Conservation (phyloP, 1,284 basidiomycete species). For the Ustilago bromivora region DNA sequence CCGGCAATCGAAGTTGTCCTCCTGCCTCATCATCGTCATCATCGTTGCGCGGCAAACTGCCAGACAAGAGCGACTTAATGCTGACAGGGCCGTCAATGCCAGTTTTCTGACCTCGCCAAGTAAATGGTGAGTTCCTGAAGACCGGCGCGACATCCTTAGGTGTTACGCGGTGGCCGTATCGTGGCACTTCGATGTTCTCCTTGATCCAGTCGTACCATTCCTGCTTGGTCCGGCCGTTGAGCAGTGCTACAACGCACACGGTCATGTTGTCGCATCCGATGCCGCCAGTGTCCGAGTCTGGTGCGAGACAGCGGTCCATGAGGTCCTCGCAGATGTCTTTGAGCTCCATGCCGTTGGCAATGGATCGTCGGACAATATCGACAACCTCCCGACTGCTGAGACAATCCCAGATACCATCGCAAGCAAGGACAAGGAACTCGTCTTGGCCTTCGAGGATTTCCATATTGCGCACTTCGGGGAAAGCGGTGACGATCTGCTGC, state of each 20-base stretch:
- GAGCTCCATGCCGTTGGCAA: constrained; percentile 84
- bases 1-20: constrained; percentile 47
- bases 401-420: constrained; percentile 99
- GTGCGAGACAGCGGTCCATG: constrained; percentile 93
- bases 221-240: constrained; percentile 86
- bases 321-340: constrained; percentile 86
- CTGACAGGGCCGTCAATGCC: constrained; percentile 51
- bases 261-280: constrained; percentile 99
- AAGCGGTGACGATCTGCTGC: constrained; percentile 92
- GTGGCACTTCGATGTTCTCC: constrained; percentile 79
- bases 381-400: constrained; percentile 91
- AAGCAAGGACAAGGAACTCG: constrained; percentile 94
- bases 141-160: constrained; percentile 73
- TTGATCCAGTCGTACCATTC: constrained; percentile 95
- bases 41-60: constrained; percentile 58
- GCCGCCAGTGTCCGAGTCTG: constrained; percentile 90
- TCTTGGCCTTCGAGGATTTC: constrained; percentile 82
- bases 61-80: constrained; percentile 64
- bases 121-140: constrained; percentile 73
- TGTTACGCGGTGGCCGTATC: constrained; percentile 80
- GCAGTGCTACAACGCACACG: constrained; percentile 86
- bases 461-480: constrained; percentile 90
- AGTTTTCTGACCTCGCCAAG: constrained; percentile 27
- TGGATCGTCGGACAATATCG: constrained; percentile 85
- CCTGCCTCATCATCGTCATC: constrained; percentile 50